phyloP scores from a whole-genome alignment of 805 yeast species.

The Candida argentea region DNA sequence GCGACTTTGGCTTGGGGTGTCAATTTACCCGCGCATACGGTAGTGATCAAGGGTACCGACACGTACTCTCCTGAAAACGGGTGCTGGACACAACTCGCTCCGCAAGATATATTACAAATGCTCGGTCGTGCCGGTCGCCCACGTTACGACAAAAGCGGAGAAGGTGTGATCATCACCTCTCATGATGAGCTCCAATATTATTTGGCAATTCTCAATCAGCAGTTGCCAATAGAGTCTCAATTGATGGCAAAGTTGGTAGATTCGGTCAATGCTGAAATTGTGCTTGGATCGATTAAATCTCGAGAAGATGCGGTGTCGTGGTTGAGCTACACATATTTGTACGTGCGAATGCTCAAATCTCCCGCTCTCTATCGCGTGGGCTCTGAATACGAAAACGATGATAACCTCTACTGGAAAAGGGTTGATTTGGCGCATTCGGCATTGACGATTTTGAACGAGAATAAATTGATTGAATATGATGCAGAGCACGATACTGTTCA shows the following conservation, averaged over 20 bases:
- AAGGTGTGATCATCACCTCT: conserved; percentile 85
- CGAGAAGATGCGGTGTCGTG: conserved; percentile 66
- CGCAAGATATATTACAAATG: conserved; percentile 94
- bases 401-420: conserved; percentile 48
- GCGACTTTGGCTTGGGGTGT: conserved; percentile 98
- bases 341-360: conserved; percentile 63
- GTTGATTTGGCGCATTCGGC: conserved; percentile 72
- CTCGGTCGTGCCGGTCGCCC: conserved; percentile 99
- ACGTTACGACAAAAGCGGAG: conserved; percentile 83
- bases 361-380: conserved; percentile 74
- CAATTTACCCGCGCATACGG: conserved; percentile 90
- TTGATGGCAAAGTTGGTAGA: conserved; percentile 63
- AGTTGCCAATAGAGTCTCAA: conserved; percentile 87
- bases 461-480: conserved; percentile 55
- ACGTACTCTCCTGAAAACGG: conserved; percentile 88
- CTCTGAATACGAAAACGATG: conserved; percentile 38
- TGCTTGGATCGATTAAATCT: conserved; percentile 51
- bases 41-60: conserved; percentile 87
- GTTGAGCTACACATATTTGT: conserved; percentile 73
- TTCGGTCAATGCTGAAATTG: conserved; percentile 78
- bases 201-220: conserved; percentile 83
- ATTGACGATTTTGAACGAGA: conserved; percentile 42
- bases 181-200: conserved; percentile 82
- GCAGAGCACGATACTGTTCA: conserved; percentile 26
- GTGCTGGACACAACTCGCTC: conserved; percentile 81